Conservation (phyloP, 2,329 filamentous ascomycete genomes). For the Epichloe amarillans region DNA sequence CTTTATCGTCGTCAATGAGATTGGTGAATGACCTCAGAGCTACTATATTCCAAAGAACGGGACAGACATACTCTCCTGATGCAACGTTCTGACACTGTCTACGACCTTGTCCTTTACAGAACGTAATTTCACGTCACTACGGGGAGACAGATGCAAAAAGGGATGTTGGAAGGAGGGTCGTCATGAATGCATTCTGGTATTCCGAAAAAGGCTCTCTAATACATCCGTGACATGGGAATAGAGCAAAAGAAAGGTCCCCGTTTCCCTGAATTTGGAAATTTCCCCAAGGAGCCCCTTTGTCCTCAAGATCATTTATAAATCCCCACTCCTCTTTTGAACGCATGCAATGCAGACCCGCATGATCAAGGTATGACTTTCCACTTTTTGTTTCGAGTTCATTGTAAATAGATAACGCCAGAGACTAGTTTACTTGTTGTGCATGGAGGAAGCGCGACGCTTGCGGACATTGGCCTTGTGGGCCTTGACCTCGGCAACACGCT, state of each 20-base stretch:
- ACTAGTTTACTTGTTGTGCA: slow-evolving; percentile 70
- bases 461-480: slow-evolving; percentile 81
- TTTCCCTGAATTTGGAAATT: background rate
- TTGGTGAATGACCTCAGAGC: too few species aligned
- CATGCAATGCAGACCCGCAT: slow-evolving; percentile 23
- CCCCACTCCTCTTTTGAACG: slow-evolving; percentile 24
- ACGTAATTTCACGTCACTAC: background rate
- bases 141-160: background rate
- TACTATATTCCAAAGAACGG: too few species aligned
- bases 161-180: slow-evolving; percentile 2
- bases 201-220: slow-evolving; percentile 22
- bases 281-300: slow-evolving; percentile 12
- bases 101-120: background rate
- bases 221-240: slow-evolving; percentile 20
- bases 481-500: slow-evolving; percentile 96
- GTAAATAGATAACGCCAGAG: slow-evolving; percentile 18
- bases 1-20: too few species aligned
- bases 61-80: too few species aligned
- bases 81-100: too few species aligned
- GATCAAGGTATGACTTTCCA: slow-evolving; percentile 23
- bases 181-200: slow-evolving; percentile 20
- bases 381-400: slow-evolving; percentile 16
- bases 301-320: slow-evolving; percentile 10
- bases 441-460: slow-evolving; percentile 94
- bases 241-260: background rate